A percentile compares a stretch with the other conserved stretches of the same genome.
Evolutionary conservation across 2,329 filamentous ascomycete species (phyloP).

Genomic region (Penicillium sp.): DNA sequence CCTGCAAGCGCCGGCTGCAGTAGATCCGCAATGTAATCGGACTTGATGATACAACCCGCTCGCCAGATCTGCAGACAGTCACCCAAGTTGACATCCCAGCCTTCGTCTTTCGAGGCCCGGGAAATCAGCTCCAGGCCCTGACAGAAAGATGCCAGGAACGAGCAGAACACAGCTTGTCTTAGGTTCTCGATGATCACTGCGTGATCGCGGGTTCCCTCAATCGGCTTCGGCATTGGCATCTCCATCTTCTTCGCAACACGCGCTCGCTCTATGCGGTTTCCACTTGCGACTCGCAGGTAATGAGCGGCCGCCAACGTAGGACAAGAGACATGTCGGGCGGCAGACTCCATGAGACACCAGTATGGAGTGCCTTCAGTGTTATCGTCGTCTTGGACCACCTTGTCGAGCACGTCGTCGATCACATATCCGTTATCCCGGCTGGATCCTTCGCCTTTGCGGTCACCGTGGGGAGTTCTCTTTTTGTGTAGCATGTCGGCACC

Average conservation of each 20-base stretch:
- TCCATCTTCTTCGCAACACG: slow-evolving; percentile 50
- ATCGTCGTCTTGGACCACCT: slow-evolving; percentile 68
- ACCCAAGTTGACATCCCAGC: slow-evolving; percentile 51
- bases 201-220: slow-evolving; percentile 31
- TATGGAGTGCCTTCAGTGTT: slow-evolving; percentile 65
- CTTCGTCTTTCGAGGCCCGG: slow-evolving; percentile 55
- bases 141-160: slow-evolving; percentile 60
- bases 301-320: slow-evolving; percentile 64
- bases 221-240: slow-evolving; percentile 38
- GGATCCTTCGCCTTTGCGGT: slow-evolving; percentile 31
- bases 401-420: slow-evolving; percentile 62
- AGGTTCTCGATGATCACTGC: slow-evolving; percentile 56
- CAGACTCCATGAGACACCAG: slow-evolving; percentile 63
- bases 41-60: slow-evolving; percentile 68
- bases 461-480: slow-evolving; percentile 42
- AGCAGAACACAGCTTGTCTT: slow-evolving; percentile 59
- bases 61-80: slow-evolving; percentile 59
- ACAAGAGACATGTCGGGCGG: slow-evolving; percentile 59
- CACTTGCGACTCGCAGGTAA: slow-evolving; percentile 61
- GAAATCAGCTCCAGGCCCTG: slow-evolving; percentile 66
- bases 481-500: slow-evolving; percentile 59
- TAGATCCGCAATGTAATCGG: slow-evolving; percentile 62
- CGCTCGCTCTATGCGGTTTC: slow-evolving; percentile 56
- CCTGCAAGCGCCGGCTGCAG: slow-evolving; percentile 40
- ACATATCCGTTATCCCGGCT: slow-evolving; percentile 47